These are phyloP conservation scores for Monilinia fructigena DNA, from an alignment of 2,329 filamentous ascomycete genomes.

Conservation along the genomic window DNA sequence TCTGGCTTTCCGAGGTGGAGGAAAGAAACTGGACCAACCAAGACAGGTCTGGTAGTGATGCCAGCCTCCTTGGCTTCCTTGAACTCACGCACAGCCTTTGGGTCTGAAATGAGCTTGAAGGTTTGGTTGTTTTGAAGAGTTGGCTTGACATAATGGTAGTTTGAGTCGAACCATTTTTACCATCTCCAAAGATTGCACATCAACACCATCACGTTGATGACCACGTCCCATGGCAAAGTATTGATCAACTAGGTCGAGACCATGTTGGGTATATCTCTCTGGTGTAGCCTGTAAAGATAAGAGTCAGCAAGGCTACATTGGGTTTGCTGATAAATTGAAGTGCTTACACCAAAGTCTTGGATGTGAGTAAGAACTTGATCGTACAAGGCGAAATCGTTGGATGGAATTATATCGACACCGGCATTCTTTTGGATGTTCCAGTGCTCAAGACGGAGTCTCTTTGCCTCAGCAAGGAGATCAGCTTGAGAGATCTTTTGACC, in stretches of 20 bases:
- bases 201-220: slow-evolving; percentile 90
- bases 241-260: slow-evolving; percentile 84
- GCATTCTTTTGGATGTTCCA: slow-evolving; percentile 99
- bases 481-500: slow-evolving; percentile 88
- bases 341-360: slow-evolving; percentile 88
- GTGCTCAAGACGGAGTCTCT: slow-evolving; percentile 93
- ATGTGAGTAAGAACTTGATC: slow-evolving; percentile 98
- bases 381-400: slow-evolving; percentile 99
- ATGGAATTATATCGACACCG: slow-evolving; percentile 95
- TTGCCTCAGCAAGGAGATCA: slow-evolving; percentile 89
- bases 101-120: slow-evolving; percentile 82
- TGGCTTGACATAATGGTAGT: slow-evolving; percentile 99
- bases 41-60: slow-evolving; percentile 86
- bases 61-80: slow-evolving; percentile 97
- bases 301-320: slow-evolving; percentile 23
- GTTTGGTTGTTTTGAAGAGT: slow-evolving; percentile 95
- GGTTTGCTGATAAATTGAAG: slow-evolving; percentile 1
- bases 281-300: slow-evolving; percentile 66
- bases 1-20: slow-evolving; percentile 97
- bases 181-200: slow-evolving; percentile 96
- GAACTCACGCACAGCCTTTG: slow-evolving; percentile 95
- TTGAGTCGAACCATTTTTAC: slow-evolving; percentile 99
- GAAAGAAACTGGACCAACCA: slow-evolving; percentile 96
- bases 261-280: slow-evolving; percentile 88
- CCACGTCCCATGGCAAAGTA: slow-evolving; percentile 99